A percentile compares a stretch with the other conserved stretches of the same genome.
phyloP scores from a whole-genome alignment of 2,329 filamentous ascomycete species.

The Teratosphaeria zuluensis region DNA sequence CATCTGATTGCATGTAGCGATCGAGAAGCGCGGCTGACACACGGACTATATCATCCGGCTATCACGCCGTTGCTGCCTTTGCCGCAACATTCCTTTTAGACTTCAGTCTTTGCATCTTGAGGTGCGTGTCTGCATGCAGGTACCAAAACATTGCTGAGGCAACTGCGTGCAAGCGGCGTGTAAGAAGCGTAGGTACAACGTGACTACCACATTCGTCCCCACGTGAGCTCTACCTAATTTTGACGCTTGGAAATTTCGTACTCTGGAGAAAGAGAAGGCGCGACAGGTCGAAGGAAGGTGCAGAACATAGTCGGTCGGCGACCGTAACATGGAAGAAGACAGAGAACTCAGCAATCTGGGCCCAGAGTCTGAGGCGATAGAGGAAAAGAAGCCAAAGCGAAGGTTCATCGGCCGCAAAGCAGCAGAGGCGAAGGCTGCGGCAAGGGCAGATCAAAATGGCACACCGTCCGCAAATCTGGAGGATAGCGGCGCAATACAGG shows the following conservation, averaged over 20 bases:
- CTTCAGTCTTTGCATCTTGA: background rate
- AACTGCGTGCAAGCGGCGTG: too few species aligned
- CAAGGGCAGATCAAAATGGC: conserved; percentile 32
- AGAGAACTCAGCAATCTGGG: conserved; percentile 61
- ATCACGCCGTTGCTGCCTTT: background rate
- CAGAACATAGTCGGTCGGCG: background rate
- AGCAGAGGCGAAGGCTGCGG: conserved; percentile 52
- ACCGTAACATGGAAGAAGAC: conserved; percentile 64
- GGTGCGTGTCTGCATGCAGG: background rate
- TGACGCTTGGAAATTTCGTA: background rate
- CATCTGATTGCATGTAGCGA: background rate
- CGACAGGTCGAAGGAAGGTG: background rate
- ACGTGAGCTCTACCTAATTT: background rate
- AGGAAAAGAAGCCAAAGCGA: conserved; percentile 69
- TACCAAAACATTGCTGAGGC: background rate
- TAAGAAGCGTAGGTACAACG: background rate
- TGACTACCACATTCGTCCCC: background rate
- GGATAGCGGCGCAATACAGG: conserved; percentile 59
- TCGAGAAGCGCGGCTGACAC: background rate
- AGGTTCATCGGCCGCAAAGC: conserved; percentile 80
- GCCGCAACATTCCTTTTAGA: background rate
- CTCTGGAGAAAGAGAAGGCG: background rate
- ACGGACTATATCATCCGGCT: background rate
- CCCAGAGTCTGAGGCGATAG: conserved; percentile 43
- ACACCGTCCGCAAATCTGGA: conserved; percentile 40